Evolutionary conservation across 208 protist genomes (phyloP), one percentile per base, ranked within the genome.

Genomic region (Spongospora subterranea): DNA sequence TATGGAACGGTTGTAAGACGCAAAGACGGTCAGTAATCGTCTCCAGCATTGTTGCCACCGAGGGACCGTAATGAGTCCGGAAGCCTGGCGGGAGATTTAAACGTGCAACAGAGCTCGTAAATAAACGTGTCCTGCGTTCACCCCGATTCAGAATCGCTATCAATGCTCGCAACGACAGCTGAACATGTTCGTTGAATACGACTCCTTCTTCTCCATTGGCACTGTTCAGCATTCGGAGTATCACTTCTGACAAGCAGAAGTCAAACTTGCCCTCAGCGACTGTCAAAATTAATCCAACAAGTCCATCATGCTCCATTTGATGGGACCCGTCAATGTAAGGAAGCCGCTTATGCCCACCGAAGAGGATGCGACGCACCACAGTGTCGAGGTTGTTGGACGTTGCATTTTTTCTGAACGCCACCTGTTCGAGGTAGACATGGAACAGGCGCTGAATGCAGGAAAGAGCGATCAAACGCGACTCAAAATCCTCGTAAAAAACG

Each of bases 201-300:
- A 40, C 71, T 20, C 13, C 40, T 6, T n/a, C 71, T 60, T 60
- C 50, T 29, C 50, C 50, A 60, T 29, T 29, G 20, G 54, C 54
- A 17, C 17, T 65, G 6, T 35, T 6, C 17, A 82, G 71, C 71
- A 82, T 82, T 43, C 71, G 6, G 40, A 82, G 6, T 6, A 82
- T 82, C n/a, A 82, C 71, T 43, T 82, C 71, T 6, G n/a, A 35
- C 17, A 82, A 6, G n/a, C 71, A 82, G 71, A 45, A 82, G n/a
- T 82, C 71, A n/a, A 82, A 82, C 71, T 82, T 82, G 6, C 71
- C 71, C n/a, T 82, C 71, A 43, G 71, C 71, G n/a, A 82, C 71
- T 40, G 71, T 82, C 71, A 82, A n/a, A 43, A 82, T 82, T 20
- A 82, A n/a, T 35, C 17, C 71, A 6, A 82, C 71, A 6, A 82